Evolutionary conservation across 176 grass and related monocot genomes (phyloP).

Genomic region (Ampelocalamus luodianensis): DNA sequence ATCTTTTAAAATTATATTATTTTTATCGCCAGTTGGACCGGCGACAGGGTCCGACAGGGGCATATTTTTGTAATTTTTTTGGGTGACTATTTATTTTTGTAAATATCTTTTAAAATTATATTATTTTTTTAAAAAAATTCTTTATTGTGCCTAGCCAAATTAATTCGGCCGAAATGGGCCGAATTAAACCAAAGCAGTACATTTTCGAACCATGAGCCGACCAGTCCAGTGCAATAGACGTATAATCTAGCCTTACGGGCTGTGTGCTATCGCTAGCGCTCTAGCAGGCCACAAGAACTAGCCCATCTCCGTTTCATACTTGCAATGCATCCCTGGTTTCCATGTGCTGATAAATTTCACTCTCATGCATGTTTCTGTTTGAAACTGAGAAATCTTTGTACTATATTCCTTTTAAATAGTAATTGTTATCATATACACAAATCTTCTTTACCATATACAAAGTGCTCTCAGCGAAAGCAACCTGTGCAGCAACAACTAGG

Average conservation of each 20-base stretch:
- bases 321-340: not conserved
- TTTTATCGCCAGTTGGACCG: no score
- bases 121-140: no score
- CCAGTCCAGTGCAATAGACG: not conserved
- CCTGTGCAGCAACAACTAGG: slow-evolving; percentile 1
- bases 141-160: no score
- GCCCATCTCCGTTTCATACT: not conserved
- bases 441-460: slow-evolving; percentile 54
- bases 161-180: not conserved
- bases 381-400: not conserved
- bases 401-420: slow-evolving; percentile 34
- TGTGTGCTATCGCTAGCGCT: not conserved
- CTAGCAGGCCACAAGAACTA: not conserved
- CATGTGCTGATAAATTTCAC: not conserved
- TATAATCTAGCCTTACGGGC: not conserved
- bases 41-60: no score
- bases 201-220: not conserved
- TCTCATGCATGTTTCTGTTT: not conserved
- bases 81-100: no score
- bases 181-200: not conserved
- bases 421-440: slow-evolving; percentile 43
- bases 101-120: no score
- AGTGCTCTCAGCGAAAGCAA: slow-evolving; percentile 43
- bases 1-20: no score
- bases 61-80: no score